Base-by-base conservation (phyloP, 306 rosid genomes). In the Sicyos edulis region DNA sequence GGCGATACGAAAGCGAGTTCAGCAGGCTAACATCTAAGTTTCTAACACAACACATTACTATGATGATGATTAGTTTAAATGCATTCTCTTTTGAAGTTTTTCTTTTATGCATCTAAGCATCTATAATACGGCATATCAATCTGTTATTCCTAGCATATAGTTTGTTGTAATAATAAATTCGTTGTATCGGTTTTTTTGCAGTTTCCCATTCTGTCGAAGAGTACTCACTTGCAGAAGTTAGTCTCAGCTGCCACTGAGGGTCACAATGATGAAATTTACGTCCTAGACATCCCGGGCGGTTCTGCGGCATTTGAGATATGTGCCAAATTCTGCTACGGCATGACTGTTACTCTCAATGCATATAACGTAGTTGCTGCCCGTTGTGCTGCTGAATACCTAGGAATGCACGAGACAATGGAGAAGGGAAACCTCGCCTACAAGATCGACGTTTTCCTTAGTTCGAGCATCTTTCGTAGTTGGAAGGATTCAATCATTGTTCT, bases 181-280 rank as follows among this genome's bases (percentile, higher is more conserved):
- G 34, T 16, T 54, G 51, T 45, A 74, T 74, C 50, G 76, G 62
- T 3, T 63, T 17, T 3, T 78, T 40, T 81, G 88, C 62, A 95
- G 99, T 95, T 89, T 86, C 99, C 99, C 79, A 97, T 95, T 70
- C 83, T 95, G 58, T 95, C 96, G 2, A 95, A 87, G 92, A 95
- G 99, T 80, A 79, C 87, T 76, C 85, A 58, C 81, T 74, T 95
- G 79, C 96, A 87, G 85, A 89, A 83, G 75, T 54, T 91, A 86
- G 90, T 86, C 69, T 71, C 88, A 22, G 76, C 85, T 70, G 70
- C 80, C 52, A 80, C 80, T 21, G 97, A 89, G 74, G 88, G 83
- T 54, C 88, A 75, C 61, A 64, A 70, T 3, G 85, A 86, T 13
- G 97, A 85, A 80, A 66, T 95, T 79, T 78, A 85, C 74, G 81